Base-by-base conservation (phyloP, 345 rosid species). In the Gossypium longicalyx region DNA sequence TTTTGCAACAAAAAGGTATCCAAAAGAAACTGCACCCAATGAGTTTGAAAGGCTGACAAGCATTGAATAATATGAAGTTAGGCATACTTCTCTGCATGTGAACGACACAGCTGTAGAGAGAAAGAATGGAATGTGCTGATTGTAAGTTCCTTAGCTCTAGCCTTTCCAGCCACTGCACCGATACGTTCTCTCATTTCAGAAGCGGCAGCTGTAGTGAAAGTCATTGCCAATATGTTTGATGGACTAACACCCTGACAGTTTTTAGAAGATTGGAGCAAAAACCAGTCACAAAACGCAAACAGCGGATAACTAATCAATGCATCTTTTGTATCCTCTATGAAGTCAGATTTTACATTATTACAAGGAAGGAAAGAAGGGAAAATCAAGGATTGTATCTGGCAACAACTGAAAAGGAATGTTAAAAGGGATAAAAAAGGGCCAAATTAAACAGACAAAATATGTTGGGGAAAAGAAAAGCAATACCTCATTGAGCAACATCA, bases 81-180 rank as follows among this genome's bases (percentile, higher is more conserved):
- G 29, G 60, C 90, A 63, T 85, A 94, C 98, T 90, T 94, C 66
- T 90, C 98, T 53, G 98, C 97, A 82, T 94, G 94, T 77, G 87
- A 82, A 72, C 98, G 94, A 74, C 98, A 94, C 75, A 94, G 90
- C 78, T 90, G 97, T 85, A 92, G 84, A 76, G 93, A 90, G 83
- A 92, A 94, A 27, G 98, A 94, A 86, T 94, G 98, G 75, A 94
- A 94, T 58, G 98, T 94, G 84, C 97, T 90, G 79, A 94, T 89
- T 71, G 84, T 87, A 74, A 94, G 87, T 22, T 92, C 92, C 81
- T 90, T 90, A 27, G 91, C 91, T 74, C 80, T 86, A 81, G 88
- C 82, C 88, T 92, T 94, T 81, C 98, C 95, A 68, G 97, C 94
- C 74, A 85, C 83, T 15, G 83, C 81, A 78, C 84, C 89, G 59